Evolutionary conservation across 371 early-diverging fungal genomes (phyloP), one percentile per base, ranked within the genome.

Genomic region (Thermomucor indicae-seudaticae): DNA sequence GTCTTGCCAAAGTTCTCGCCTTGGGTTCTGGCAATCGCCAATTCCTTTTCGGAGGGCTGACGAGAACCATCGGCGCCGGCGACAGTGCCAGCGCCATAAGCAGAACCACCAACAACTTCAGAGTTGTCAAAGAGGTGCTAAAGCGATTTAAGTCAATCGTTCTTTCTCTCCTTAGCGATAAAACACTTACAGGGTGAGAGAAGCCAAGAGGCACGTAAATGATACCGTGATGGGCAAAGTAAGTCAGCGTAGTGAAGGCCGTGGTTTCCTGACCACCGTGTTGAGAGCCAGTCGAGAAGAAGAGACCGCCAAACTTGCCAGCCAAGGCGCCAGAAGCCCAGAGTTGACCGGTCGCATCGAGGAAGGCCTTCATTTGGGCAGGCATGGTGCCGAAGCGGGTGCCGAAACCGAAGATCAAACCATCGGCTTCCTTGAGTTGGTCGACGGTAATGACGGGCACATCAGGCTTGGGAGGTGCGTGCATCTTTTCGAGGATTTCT

Each of bases 251-350:
- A 20, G 81, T 70, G 14, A 75, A 57, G 19, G 78, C 75, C 2
- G 86, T 85, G 14, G 83, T 80, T 54, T 90, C 89, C 49, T 82
- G 82, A 25, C 89, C 89, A 52, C 87, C 89, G 46, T 78, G 78
- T 57, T 81, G 84, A 23, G 75, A 58, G 5, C 60, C 79, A 10
- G 90, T 86, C 10, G 87, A 83, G 47, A 76, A 79, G 68, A 91
- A 91, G 47, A 71, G 47, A 8, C 83, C 89, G 5, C 74, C 88
- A 48, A 75, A 72, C 62, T 89, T 91, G 24, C 82, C 84, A 16
- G 58, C 58, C 46, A 89, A 59, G 5, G 81, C 77, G 34, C 77
- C 77, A 1, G 38, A 51, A 6, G 67, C 64, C 89, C 88, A 91
- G 14, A 90, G 67, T 34, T 62, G 53, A 25, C 92, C 90, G 2